These are phyloP conservation scores for Sungouiella blattae DNA, from an alignment of 805 yeast genomes.

Conservation along the genomic window DNA sequence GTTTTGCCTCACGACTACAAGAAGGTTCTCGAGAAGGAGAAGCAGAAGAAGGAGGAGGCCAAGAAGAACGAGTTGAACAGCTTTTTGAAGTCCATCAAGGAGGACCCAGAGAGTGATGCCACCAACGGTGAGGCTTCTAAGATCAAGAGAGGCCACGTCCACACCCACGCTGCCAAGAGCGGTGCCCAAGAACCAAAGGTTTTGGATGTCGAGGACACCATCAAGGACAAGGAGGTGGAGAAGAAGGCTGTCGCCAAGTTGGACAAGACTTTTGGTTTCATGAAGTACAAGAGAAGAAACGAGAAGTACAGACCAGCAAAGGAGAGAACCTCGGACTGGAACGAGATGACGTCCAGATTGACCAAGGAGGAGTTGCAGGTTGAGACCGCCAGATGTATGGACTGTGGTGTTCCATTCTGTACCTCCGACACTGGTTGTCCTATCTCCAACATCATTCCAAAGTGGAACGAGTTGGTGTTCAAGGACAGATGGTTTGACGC, in stretches of 20 bases:
- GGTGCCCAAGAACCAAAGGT: constrained; percentile 69
- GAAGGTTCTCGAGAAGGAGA: constrained; percentile 79
- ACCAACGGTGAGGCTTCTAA: constrained; percentile 82
- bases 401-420: constrained; percentile 99
- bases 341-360: constrained; percentile 77
- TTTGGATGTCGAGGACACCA: constrained; percentile 84
- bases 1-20: constrained; percentile 91
- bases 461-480: constrained; percentile 96
- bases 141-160: constrained; percentile 50
- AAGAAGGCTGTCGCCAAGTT: constrained; percentile 59
- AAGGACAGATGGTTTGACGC: constrained; percentile 95
- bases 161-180: constrained; percentile 24
- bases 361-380: constrained; percentile 80
- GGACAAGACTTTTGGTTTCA: constrained; percentile 85
- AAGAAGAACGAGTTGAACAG: constrained; percentile 62
- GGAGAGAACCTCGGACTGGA: constrained; percentile 84
- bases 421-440: constrained; percentile 98
- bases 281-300: constrained; percentile 86
- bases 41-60: constrained; percentile 57
- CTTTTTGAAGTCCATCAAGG: constrained; percentile 67
- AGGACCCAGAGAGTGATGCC: constrained; percentile 80
- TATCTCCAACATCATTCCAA: constrained; percentile 92
- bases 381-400: constrained; percentile 98
- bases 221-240: constrained; percentile 64
- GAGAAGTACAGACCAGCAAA: constrained; percentile 81